Percentiles rank a stretch among this genome's conserved stretches.
These are phyloP conservation scores for Geotrichum fermentans DNA, from an alignment of 1,139 yeast species.

Conservation along the genomic window DNA sequence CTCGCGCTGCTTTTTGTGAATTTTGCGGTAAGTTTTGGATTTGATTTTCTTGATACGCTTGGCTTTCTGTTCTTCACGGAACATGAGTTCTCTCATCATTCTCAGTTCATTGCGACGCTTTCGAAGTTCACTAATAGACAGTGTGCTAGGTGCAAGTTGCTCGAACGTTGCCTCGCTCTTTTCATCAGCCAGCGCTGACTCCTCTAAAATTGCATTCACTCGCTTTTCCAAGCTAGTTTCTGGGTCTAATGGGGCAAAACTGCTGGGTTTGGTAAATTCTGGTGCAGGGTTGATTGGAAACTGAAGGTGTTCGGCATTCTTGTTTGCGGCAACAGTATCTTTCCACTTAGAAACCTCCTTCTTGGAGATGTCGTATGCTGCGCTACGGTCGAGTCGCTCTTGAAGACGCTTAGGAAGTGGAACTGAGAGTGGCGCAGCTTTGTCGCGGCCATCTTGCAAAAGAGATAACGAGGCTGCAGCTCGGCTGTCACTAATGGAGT, in stretches of 20 bases:
- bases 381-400: slow-evolving; percentile 77
- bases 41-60: slow-evolving; percentile 89
- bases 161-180: slow-evolving; percentile 77
- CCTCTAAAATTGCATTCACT: slow-evolving; percentile 55
- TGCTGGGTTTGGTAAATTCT: slow-evolving; percentile 44
- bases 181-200: slow-evolving; percentile 68
- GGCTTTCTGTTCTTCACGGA: slow-evolving; percentile 87
- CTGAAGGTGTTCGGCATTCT: slow-evolving; percentile 77
- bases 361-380: slow-evolving; percentile 85
- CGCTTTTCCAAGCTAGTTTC: slow-evolving; percentile 53
- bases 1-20: slow-evolving; percentile 77
- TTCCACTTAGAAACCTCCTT: slow-evolving; percentile 87
- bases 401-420: slow-evolving; percentile 87
- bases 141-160: slow-evolving; percentile 67
- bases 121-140: slow-evolving; percentile 73
- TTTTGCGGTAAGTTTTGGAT: slow-evolving; percentile 81
- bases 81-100: slow-evolving; percentile 91
- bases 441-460: slow-evolving; percentile 20
- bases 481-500: slow-evolving; percentile 20
- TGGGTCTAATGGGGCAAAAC: slow-evolving; percentile 49
- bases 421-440: slow-evolving; percentile 45
- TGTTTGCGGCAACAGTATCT: slow-evolving; percentile 69
- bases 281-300: slow-evolving; percentile 61
- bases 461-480: slow-evolving; percentile 24
- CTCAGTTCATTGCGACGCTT: slow-evolving; percentile 79